phyloP scores from a whole-genome alignment of 2,329 filamentous ascomycete species.

The Aspergillus sp. region DNA sequence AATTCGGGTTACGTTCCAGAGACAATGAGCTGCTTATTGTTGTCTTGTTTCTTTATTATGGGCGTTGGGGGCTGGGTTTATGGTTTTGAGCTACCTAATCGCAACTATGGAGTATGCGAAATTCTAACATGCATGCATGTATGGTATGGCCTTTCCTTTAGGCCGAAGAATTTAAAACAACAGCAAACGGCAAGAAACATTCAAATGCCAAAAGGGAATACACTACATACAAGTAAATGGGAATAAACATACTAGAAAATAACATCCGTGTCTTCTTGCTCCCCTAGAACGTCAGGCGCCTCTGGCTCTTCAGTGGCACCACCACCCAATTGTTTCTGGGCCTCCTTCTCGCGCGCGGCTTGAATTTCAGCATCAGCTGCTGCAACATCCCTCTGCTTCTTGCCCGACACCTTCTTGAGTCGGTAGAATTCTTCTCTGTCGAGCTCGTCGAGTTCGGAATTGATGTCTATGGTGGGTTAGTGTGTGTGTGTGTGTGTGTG shows the following conservation, averaged over 20 bases:
- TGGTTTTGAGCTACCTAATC: conserved; percentile 6
- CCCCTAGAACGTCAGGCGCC: conserved; percentile 67
- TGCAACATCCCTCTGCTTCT: conserved; percentile 76
- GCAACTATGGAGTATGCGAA: neutral
- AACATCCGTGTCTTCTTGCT: conserved; percentile 77
- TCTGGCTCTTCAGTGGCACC: conserved; percentile 43
- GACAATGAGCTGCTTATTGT: conserved; percentile 59
- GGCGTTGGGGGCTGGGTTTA: conserved; percentile 30
- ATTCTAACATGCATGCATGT: neutral
- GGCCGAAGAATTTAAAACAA: neutral
- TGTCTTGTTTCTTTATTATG: conserved; percentile 19
- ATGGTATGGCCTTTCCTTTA: neutral
- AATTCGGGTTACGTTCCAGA: conserved; percentile 95
- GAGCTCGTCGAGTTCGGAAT: conserved; percentile 94
- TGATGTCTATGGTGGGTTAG: conserved; percentile 66
- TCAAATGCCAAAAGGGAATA: conserved; percentile 22
- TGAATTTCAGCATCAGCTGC: conserved; percentile 73
- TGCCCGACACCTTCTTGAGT: conserved; percentile 88
- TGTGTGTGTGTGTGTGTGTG: conserved; percentile 8
- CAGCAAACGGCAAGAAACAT: conserved; percentile 2
- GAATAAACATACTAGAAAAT: conserved; percentile 64
- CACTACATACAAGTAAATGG: conserved; percentile 19
- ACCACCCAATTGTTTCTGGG: conserved; percentile 58
- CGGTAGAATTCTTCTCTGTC: conserved; percentile 98
- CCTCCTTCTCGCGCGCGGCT: conserved; percentile 42